These are phyloP conservation scores for Eucalyptus microcorys DNA, from an alignment of 345 rosid species.

Conservation along the genomic window DNA sequence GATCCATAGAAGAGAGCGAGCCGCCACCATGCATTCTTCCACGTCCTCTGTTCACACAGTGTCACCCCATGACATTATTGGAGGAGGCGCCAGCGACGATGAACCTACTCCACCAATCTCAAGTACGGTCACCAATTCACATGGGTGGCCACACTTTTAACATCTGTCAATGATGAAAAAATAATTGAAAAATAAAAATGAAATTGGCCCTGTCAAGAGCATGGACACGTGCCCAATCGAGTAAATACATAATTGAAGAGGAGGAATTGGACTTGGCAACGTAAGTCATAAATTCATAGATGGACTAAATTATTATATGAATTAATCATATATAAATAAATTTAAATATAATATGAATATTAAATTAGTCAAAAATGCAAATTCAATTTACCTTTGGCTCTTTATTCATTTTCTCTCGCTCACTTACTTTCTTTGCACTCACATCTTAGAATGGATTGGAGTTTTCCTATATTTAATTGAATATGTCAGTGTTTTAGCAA, in stretches of 20 bases:
- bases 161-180: not conserved
- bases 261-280: not conserved
- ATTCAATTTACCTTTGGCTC: not conserved
- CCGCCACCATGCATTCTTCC: not conserved
- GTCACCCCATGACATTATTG: not conserved
- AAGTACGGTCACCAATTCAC: not conserved
- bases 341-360: too few relatives aligned
- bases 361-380: not conserved
- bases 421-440: fast-evolving
- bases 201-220: not conserved
- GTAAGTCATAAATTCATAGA: not conserved
- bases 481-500: not conserved
- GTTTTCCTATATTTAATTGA: too few relatives aligned
- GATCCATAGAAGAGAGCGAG: not conserved
- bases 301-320: too few relatives aligned
- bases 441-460: fast-evolving
- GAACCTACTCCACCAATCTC: not conserved
- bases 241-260: not conserved
- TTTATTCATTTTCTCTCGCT: not conserved
- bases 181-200: not conserved
- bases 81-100: not conserved
- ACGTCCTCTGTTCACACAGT: not conserved
- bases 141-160: not conserved
- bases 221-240: not conserved
- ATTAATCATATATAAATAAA: too few relatives aligned